Percentiles rank a stretch among this genome's conserved stretches.
Evolutionary conservation across 2,329 filamentous ascomycete species (phyloP).

Genomic region (Curvularia sp.): DNA sequence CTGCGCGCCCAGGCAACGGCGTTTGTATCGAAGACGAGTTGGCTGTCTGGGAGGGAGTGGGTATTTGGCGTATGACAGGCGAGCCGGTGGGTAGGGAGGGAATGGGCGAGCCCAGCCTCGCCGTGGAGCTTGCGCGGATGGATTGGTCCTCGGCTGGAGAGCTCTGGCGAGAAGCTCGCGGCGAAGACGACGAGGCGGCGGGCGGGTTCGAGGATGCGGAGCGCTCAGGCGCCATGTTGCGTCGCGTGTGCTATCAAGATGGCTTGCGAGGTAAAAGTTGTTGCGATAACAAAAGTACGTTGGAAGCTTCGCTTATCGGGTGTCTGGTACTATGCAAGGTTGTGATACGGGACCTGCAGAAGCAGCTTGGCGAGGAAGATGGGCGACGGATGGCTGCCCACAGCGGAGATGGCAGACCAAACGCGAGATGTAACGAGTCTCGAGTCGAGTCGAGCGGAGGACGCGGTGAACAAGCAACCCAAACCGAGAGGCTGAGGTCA

Average conservation of each 20-base stretch:
- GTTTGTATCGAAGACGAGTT: slow-evolving; percentile 56
- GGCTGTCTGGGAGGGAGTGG: slow-evolving; percentile 57
- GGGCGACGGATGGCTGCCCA: slow-evolving; percentile 2
- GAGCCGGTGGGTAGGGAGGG: slow-evolving; percentile 56
- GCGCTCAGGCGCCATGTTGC: slow-evolving; percentile 31
- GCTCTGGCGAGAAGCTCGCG: slow-evolving; percentile 31
- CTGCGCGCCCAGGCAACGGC: slow-evolving; percentile 69
- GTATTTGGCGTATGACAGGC: slow-evolving; percentile 59
- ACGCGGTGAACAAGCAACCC: slow-evolving; percentile 15
- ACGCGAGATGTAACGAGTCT: not conserved
- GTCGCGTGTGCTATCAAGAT: slow-evolving; percentile 13
- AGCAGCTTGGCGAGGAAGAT: not conserved
- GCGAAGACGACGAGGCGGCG: slow-evolving; percentile 40
- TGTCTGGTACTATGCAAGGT: slow-evolving; percentile 14
- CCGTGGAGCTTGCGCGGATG: slow-evolving; percentile 61
- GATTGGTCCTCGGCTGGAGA: slow-evolving; percentile 50
- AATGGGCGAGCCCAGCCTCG: slow-evolving; percentile 63
- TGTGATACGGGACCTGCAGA: slow-evolving; percentile 18
- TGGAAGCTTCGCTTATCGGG: slow-evolving; percentile 30
- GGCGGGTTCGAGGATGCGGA: slow-evolving; percentile 36
- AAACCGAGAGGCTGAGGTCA: slow-evolving; percentile 36
- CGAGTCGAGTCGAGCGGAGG: slow-evolving; percentile 8
- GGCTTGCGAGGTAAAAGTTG: not conserved
- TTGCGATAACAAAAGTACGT: slow-evolving; percentile 9
- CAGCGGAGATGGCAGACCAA: slow-evolving; percentile 1